A percentile compares a stretch with the other conserved stretches of the same genome.
Conservation (phyloP, 768 basidiomycete genomes). For the Amanita phalloides region DNA sequence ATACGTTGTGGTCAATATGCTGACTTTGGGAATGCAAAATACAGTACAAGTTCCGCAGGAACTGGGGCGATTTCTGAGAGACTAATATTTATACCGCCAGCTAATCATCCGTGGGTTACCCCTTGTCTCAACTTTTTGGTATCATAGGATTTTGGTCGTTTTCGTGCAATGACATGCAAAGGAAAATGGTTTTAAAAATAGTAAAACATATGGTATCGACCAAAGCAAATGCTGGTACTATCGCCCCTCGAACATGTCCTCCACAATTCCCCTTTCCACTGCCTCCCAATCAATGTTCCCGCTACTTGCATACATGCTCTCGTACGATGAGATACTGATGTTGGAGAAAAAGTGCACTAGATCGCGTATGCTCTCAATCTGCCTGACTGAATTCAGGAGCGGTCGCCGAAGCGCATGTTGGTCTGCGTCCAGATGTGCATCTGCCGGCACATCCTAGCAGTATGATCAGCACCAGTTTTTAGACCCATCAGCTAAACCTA, state of each 20-base stretch:
- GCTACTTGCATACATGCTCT: constrained; percentile 77
- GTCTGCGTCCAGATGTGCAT: constrained; percentile 15
- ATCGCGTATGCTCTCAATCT: constrained; percentile 78
- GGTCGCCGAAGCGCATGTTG: constrained; percentile 58
- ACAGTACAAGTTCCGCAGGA: constrained; percentile 86
- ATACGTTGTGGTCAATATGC: constrained; percentile 18
- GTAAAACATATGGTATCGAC: constrained; percentile 1
- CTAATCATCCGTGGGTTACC: neutral
- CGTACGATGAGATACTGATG: constrained; percentile 82
- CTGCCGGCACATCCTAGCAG: constrained; percentile 4
- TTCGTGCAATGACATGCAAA: neutral
- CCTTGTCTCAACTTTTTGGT: neutral
- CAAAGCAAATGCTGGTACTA: constrained; percentile 14
- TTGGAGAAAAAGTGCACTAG: constrained; percentile 86
- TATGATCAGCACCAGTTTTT: neutral
- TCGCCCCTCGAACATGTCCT: constrained; percentile 86
- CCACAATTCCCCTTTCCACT: constrained; percentile 70
- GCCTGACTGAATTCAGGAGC: constrained; percentile 52
- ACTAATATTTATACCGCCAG: neutral
- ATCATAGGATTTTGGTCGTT: neutral
- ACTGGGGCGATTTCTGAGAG: constrained; percentile 75
- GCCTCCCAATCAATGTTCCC: constrained; percentile 84
- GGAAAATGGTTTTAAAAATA: neutral
- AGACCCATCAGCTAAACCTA: constrained; percentile 7
- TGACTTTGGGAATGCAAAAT: constrained; percentile 41